Base-by-base conservation (phyloP, 345 rosid genomes). In the Hibiscus tridactylites region DNA sequence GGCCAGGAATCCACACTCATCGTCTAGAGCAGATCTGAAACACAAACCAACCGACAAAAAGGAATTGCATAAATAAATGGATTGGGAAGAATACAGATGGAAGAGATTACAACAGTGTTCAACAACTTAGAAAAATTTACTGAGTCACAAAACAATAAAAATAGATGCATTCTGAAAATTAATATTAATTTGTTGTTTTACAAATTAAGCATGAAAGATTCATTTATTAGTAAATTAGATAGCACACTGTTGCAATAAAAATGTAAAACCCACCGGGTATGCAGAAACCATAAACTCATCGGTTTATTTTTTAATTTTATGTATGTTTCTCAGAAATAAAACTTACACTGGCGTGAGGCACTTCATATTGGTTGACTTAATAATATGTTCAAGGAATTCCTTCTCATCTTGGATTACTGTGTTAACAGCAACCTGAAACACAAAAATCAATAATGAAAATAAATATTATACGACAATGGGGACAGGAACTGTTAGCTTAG, bases 311-410 rank as follows among this genome's bases (percentile, higher is more conserved):
- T 44, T 44, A 46, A 44, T 44, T 6, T 37, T 31, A 61, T 29
- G n/a, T 12, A 62, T n/a, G n/a, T 16, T 35, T 37, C 49, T 16
- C 6, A 62, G 19, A n/a, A 62, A 62, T 3, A 35, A 57, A 35
- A 24, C 91, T 83, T 83, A 89, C 94, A 84, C 88, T 10, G 94
- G 88, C 59, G 94, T 89, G 61, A 89, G 88, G 67, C 94, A 89
- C 75, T 85, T 89, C 94, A 89, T 89, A 68, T 89, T 89, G 71
- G 94, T 89, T 54, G 94, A 89, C 78, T 84, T 89, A 66, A 87
- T 83, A 33, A 87, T 81, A 73, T 89, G 91, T 70, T 83, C 84
- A 53, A 89, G 88, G 79, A 89, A 89, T 70, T 89, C 90, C 78
- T 77, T 89, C 81, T 89, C 94, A 9, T 82, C 76, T 74, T 84